Base-by-base conservation (phyloP, 768 basidiomycete genomes). In the Leucocoprinus birnbaumii region DNA sequence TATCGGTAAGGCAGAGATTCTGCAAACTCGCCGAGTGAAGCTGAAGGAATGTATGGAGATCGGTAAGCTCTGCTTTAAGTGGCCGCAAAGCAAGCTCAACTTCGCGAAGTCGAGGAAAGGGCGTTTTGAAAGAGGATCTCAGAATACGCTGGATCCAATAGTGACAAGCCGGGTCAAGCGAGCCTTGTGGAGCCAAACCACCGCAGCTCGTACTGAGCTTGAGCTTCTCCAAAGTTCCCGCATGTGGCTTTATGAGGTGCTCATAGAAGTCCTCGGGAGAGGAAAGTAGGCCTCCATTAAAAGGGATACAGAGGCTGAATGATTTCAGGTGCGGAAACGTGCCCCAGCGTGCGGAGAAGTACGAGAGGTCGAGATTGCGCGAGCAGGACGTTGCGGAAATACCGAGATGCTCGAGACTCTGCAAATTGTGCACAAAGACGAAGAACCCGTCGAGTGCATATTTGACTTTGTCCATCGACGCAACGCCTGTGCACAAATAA, bases 351-450 rank as follows among this genome's bases (percentile, higher is more conserved):
- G 58, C 53, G 58, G 77, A 75, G 37, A 80, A 68, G 21, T 62
- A 65, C 52, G 66, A 61, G 14, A 80, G 62, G 59, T 75, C 72
- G 40, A 80, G 71, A 45, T 71, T 64, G 43, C 58, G 65, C 7
- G 75, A 78, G 3, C 67, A 57, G 19, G 62, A 59, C 10, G 72
- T 72, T 13, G 76, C 72, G 8, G 63, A 43, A 25, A 79, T 60
- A 0, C 71, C 68, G 1, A 80, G 56, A 1, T 70, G 70, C 45
- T 63, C 62, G 37, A 80, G 65, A n/a, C 71, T 64, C 41, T 53
- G 44, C 41, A 75, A 65, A 50, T 72, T 75, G 65, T 78, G 72
- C 51, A 79, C 55, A 56, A 80, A 79, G 21, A 79, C 72, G n/a
- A 67, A 61, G 26, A 79, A 72, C 8, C 67, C 73, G 27, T 78